Base-by-base conservation (phyloP, 2,329 filamentous ascomycete species). In the Aspergillus candidus region DNA sequence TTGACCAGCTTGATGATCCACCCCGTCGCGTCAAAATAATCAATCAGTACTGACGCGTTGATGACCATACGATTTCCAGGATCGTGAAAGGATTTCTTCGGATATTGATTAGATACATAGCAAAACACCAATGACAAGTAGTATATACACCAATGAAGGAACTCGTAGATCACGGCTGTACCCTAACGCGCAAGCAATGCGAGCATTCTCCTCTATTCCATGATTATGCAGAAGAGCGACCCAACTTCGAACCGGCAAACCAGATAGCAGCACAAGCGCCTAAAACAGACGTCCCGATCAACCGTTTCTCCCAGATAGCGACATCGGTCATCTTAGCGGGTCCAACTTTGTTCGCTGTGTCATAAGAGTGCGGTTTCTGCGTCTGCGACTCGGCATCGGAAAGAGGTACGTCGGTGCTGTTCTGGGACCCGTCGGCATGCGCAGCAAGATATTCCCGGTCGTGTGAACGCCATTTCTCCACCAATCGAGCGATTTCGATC, bases 401-500 rank as follows among this genome's bases (percentile, higher is more conserved):
- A 5, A 40, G 41, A 11, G 51, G 32, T 12, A 18, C 33, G 11
- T 48, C 35, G 15, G 43, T 43, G 6, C 27, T 43, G 36, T 51
- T 52, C 30, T 53, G 44, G 34, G 44, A 31, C 17, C 51, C 38
- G 35, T 56, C 53, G 40, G 57, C 49, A 17, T 59, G 40, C 32
- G 59, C 51, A 7, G 59, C 50, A 14, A 59, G 51, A 46, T 62
- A 62, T 35, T 65, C 60, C 35, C 61, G 52, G 36, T 68, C 62
- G n/a, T 62, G 62, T 38, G 56, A 54, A 46, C 64, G 62, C 68
- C 68, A 71, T 61, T 73, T 70, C 63, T 86, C 67, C 29, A 79
- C 75, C 54, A 83, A 70, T 41, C 67, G 70, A 35, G 74, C 86
- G 38, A 96, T 76, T n/a, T 83, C 79, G 30, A 86, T 70, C 48